phyloP scores from a whole-genome alignment of 257 asterid species.

The Plantago major region DNA sequence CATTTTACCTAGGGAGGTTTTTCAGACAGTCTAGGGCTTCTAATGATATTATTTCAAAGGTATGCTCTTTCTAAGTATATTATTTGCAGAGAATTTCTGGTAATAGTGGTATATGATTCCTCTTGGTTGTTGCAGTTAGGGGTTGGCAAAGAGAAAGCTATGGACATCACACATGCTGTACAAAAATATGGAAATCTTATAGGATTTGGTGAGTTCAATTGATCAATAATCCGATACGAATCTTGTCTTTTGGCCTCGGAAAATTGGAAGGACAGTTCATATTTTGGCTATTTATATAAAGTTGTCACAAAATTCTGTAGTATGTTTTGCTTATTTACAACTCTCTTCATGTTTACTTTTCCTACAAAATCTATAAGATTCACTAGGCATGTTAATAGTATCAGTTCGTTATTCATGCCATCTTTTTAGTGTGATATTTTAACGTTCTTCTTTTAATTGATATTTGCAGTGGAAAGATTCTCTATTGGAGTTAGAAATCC shows the following conservation, averaged over 20 bases:
- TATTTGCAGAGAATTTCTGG: conserved; percentile 7
- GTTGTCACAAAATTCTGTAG: neutral
- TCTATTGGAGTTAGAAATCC: conserved; percentile 90
- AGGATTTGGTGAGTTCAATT: conserved; percentile 70
- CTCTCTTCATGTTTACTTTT: neutral
- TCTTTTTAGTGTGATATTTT: conserved; percentile 9
- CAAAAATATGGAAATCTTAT: conserved; percentile 79
- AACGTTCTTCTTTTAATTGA: conserved; percentile 17
- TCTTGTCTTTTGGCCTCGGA: too few relatives aligned
- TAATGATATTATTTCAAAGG: conserved; percentile 67
- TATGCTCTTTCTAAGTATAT: conserved; percentile 28
- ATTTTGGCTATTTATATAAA: neutral
- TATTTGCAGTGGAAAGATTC: conserved; percentile 75
- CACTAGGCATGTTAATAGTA: neutral
- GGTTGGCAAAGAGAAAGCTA: conserved; percentile 67
- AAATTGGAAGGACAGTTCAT: too few relatives aligned
- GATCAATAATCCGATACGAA: neutral
- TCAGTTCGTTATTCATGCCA: neutral
- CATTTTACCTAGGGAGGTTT: conserved; percentile 76
- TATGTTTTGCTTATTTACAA: neutral
- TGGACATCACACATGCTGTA: conserved; percentile 42
- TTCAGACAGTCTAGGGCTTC: conserved; percentile 68
- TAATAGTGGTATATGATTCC: conserved; percentile 16
- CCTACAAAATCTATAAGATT: conserved; percentile 4
- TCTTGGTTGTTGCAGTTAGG: conserved; percentile 50